These are phyloP conservation scores for Hypomyces perniciosus DNA, from an alignment of 2,329 filamentous ascomycete species.

Conservation along the genomic window DNA sequence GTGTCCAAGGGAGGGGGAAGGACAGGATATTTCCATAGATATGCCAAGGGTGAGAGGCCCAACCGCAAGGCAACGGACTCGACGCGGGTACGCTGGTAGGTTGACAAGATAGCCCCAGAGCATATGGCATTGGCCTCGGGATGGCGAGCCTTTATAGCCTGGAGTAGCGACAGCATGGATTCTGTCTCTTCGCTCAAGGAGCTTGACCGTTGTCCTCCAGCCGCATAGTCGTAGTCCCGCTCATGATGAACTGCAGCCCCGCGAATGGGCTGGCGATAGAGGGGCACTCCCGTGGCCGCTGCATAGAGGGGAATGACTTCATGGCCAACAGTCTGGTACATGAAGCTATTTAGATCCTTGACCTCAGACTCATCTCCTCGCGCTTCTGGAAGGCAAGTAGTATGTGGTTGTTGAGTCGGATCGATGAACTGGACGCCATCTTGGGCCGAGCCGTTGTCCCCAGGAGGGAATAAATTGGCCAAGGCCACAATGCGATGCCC, in stretches of 20 bases:
- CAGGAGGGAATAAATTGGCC: slow-evolving; percentile 70
- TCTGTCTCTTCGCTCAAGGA: slow-evolving; percentile 74
- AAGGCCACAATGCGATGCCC: slow-evolving; percentile 82
- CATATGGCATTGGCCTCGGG: slow-evolving; percentile 81
- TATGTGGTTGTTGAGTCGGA: slow-evolving; percentile 14
- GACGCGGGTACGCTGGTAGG: slow-evolving; percentile 93
- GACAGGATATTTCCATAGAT: slow-evolving; percentile 84
- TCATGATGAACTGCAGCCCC: slow-evolving; percentile 66
- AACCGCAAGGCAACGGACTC: slow-evolving; percentile 84
- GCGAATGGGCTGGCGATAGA: slow-evolving; percentile 73
- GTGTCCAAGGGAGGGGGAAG: slow-evolving; percentile 47
- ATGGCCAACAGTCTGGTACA: slow-evolving; percentile 98
- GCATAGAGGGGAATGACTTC: slow-evolving; percentile 79
- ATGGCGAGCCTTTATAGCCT: slow-evolving; percentile 57
- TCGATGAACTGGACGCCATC: slow-evolving; percentile 15
- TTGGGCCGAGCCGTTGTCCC: background rate
- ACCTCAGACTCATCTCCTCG: slow-evolving; percentile 16
- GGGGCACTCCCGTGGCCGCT: slow-evolving; percentile 68
- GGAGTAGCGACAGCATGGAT: slow-evolving; percentile 71
- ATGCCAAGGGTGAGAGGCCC: slow-evolving; percentile 76
- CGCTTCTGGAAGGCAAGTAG: background rate
- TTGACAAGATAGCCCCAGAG: slow-evolving; percentile 87
- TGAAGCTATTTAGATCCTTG: slow-evolving; percentile 83
- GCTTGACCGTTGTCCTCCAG: slow-evolving; percentile 16
- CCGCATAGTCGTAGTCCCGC: slow-evolving; percentile 56